Evolutionary conservation across 2,329 filamentous ascomycete species (phyloP), one percentile per base, ranked within the genome.

Genomic region (Zasmidium citrigriseum): DNA sequence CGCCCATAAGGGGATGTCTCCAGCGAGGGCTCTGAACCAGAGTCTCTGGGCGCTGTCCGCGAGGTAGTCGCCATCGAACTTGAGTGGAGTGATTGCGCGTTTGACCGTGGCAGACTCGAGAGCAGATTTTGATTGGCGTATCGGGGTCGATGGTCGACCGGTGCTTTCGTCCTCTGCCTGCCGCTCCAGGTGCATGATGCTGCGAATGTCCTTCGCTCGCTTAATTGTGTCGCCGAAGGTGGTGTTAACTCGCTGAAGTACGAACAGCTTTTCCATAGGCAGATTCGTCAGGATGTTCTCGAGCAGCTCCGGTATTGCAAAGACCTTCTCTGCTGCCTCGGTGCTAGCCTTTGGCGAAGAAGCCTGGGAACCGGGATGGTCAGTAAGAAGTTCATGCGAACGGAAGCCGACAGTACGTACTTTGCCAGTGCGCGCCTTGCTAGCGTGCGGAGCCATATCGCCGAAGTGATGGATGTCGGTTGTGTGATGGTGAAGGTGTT

Each of bases 271-370:
- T 24, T 52, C 21, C n/a, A 52, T 27, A 9, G 25, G 22, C 11
- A 58, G 9, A 11, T 52, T 9, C 7, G 34, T 12, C 22, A 55
- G 51, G 24, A 58, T 61, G 41, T 47, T 44, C 24, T 55, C 55
- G 45, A 53, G 20, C 12, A 61, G 52, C 22, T 61, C 55, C 4
- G 55, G 29, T 41, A 55, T 29, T 29, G 24, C 52, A 49, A 58
- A 61, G 7, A 55, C 47, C n/a, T n/a, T 29, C 10, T 4, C n/a
- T 22, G 49, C 24, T 12, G 23, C 38, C 34, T 12, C 10, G 16
- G 34, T 20, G 20, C 24, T 23, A 25, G 49, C 1, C n/a, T 1
- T 45, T 10, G 10, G 18, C 34, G 14, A 16, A n/a, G 18, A 27
- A 14, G 22, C 45, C 38, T 24, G 21, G 5, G 11, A 18, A n/a